A percentile compares a stretch with the other conserved stretches of the same genome.
Conservation (phyloP, 805 yeast genomes). For the Yamadazyma sp. region DNA sequence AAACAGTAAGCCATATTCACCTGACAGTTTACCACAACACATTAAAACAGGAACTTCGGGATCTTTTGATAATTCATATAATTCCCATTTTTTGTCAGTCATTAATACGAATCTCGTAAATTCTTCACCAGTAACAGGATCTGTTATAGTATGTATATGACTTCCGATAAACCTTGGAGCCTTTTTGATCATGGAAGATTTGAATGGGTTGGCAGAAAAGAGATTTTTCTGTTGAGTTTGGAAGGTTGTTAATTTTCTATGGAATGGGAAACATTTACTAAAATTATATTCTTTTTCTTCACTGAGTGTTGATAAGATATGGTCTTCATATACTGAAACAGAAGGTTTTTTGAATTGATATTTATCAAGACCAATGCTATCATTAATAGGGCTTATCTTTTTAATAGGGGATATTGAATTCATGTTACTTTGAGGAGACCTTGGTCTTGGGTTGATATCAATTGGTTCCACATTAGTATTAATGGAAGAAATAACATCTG, state of each 20-base stretch:
- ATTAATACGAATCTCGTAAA: constrained; percentile 63
- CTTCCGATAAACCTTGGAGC: constrained; percentile 26
- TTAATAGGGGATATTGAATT: constrained; percentile 15
- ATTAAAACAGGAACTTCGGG: constrained; percentile 45
- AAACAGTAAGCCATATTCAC: constrained; percentile 59
- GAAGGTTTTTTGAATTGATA: neutral
- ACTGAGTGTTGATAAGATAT: constrained; percentile 17
- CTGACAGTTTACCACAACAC: constrained; percentile 67
- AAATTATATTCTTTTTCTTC: constrained; percentile 61
- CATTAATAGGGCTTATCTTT: constrained; percentile 7
- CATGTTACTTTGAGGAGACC: constrained; percentile 1
- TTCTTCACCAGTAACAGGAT: constrained; percentile 47
- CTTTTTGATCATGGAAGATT: constrained; percentile 22
- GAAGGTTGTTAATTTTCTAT: constrained; percentile 55
- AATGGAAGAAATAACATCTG: neutral
- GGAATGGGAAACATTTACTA: constrained; percentile 79
- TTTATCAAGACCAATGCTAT: constrained; percentile 1
- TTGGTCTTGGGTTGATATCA: constrained; percentile 9
- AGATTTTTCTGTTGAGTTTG: constrained; percentile 51
- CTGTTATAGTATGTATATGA: constrained; percentile 28
- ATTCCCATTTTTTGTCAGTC: constrained; percentile 70
- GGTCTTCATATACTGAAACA: constrained; percentile 7
- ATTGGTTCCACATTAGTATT: constrained; percentile 6
- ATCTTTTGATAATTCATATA: constrained; percentile 46
- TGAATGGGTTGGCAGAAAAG: constrained; percentile 19